Evolutionary conservation across 371 early-diverging fungal genomes (phyloP), one percentile per base, ranked within the genome.

Genomic region (Mortierella sp.): DNA sequence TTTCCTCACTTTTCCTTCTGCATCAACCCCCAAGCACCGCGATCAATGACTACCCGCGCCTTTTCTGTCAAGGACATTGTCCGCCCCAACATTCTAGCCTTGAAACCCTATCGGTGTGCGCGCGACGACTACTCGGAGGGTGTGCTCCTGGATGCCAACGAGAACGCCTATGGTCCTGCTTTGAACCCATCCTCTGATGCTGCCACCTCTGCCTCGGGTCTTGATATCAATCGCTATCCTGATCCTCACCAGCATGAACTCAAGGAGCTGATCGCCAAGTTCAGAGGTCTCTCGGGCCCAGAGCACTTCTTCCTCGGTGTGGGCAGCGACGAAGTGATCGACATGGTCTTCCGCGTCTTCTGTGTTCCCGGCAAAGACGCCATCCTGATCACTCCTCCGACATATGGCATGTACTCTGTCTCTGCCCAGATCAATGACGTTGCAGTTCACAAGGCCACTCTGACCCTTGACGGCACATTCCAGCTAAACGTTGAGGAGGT

Each of bases 401-500:
- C 98, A 28, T 99, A 99, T 77, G 99, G 99, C 69, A 99, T 99
- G 99, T 99, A 99, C 84, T 84, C 87, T 17, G 96, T 96, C 17
- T 90, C 87, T 56, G 97, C 97, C 43, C 89, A 93, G 68, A 90
- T 95, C 79, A 98, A 99, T 78, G 98, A 98, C 79, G 95, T 96
- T 0, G 83, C 78, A 51, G 90, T 97, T 34, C 91, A 94, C 53
- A 91, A 92, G 65, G 93, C 94, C 24, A 88, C 87, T 27, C 80
- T 98, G 50, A 79, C 88, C 62, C 90, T 93, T 13, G 90, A 85
- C 51, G 93, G 85, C 7, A 41, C 55, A 31, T 98, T 94, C 84
- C 95, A 96, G 70, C 82, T 97, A 63, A 80, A 91, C 40, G 82
- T 89, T 7, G 90, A 90, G 14, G 83, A 92, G 70, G 95, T 95